Percentiles rank a stretch among this genome's conserved stretches.
Evolutionary conservation across 148 eudicot genomes (phyloP).

Genomic region (Oxyria digyna): DNA sequence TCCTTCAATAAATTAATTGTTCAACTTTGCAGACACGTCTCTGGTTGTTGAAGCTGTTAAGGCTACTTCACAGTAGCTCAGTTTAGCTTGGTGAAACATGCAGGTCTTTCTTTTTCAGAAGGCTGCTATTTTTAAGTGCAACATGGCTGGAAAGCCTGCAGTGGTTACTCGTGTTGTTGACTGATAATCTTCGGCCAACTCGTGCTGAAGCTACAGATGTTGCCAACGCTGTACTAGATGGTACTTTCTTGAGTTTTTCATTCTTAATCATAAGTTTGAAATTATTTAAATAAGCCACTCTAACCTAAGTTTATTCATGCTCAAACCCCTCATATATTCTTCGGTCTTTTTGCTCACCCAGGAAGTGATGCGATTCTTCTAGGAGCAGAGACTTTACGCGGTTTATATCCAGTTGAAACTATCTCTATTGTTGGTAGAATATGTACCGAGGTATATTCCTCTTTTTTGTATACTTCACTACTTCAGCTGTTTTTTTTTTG

Average conservation of each 20-base stretch:
- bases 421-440: conserved; percentile 73
- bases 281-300: neutral
- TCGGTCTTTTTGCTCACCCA: conserved; percentile 13
- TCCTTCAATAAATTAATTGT: neutral
- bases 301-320: neutral
- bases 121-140: too few species aligned
- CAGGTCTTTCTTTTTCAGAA: conserved; percentile 92
- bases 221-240: too few species aligned
- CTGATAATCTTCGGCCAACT: too few species aligned
- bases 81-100: neutral
- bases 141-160: too few species aligned
- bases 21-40: neutral
- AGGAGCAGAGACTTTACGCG: conserved; percentile 93
- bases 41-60: neutral
- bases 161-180: too few species aligned
- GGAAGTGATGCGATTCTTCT: conserved; percentile 94
- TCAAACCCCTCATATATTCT: neutral
- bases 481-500: too few species aligned
- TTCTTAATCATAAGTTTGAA: conserved; percentile 9
- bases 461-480: too few species aligned
- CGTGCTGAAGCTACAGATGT: too few species aligned
- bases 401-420: conserved; percentile 82
- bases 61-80: neutral
- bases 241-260: too few species aligned
- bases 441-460: conserved; percentile 67